Base-by-base conservation (phyloP, 495 filamentous ascomycete genomes). In the Rostrohypoxylon terebratum region DNA sequence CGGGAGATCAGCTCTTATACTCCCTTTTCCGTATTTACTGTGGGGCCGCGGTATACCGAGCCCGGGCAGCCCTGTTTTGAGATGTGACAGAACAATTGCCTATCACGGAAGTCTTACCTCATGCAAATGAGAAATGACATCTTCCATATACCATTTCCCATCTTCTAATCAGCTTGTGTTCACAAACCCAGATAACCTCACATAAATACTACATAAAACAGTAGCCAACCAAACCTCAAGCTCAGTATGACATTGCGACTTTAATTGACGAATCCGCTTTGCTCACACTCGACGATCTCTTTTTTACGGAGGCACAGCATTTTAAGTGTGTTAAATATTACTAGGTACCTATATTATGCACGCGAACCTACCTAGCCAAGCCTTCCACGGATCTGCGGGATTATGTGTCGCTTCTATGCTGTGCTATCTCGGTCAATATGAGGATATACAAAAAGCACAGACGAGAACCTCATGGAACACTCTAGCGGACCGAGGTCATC, bases 21-120 rank as follows among this genome's bases (percentile, higher is more conserved):
- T 69, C 66, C 71, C 47, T 2, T 62, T 69, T 42, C 57, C 42
- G 66, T 48, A 16, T 47, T 63, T 34, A 4, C 4, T 53, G 51
- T 66, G 66, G 71, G 66, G 71, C 66, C 68, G 61, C 47, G 33
- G 25, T 13, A 69, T 34, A 71, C 68, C 71, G 71, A 67, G 58
- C 16, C 71, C 61, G 71, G 71, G 36, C 47, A 11, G 34, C 34
- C 42, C 38, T 44, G 16, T 55, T 55, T 38, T 65, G 21, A 65
- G 48, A 57, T 11, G 16, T 59, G 55, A 59, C 16, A 55, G 20
- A 6, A 33, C 33, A 33, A 42, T 18, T 42, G 42, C 55, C 55
- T 58, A 23, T 23, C 11, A 59, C 25, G 55, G 20, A 59, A 18
- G 36, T 59, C 34, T 33, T 59, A 18, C 55, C 28, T 59, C 34